Evolutionary conservation across 306 rosid species (phyloP).

Genomic region (Quercus mongolica): DNA sequence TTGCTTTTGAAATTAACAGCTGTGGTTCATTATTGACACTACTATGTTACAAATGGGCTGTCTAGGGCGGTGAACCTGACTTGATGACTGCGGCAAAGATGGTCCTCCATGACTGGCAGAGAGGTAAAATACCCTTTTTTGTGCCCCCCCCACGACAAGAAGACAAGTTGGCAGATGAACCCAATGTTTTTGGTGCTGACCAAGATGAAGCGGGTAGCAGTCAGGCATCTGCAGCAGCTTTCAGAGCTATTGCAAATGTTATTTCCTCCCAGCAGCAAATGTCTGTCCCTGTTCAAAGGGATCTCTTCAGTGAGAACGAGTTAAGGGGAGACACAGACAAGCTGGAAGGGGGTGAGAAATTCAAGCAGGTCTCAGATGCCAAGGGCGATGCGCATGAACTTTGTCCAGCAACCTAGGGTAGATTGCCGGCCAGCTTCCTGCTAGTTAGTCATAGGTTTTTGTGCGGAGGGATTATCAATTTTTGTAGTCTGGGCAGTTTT

Average conservation of each 20-base stretch:
- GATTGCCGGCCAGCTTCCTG: conserved; percentile 5
- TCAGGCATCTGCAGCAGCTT: conserved; percentile 79
- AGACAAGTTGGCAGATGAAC: conserved; percentile 34
- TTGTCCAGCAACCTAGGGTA: conserved; percentile 9
- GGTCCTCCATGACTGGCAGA: conserved; percentile 97
- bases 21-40: neutral
- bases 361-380: neutral
- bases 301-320: conserved; percentile 64
- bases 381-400: conserved; percentile 22
- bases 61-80: conserved; percentile 93
- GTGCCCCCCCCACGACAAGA: conserved; percentile 69
- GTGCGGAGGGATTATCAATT: neutral
- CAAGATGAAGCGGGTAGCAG: conserved; percentile 37
- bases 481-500: neutral
- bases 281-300: conserved; percentile 70
- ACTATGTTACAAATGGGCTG: neutral
- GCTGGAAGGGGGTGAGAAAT: neutral
- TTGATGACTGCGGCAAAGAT: conserved; percentile 86
- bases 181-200: conserved; percentile 34
- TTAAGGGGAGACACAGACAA: conserved; percentile 41
- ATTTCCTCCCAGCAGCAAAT: conserved; percentile 75
- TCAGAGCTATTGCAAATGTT: conserved; percentile 74
- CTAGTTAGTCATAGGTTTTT: conserved; percentile 16
- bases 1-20: neutral
- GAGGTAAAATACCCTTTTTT: conserved; percentile 91